Evolutionary conservation across 306 rosid species (phyloP), one percentile per base, ranked within the genome.

Genomic region (Cicer pinnatifidum): DNA sequence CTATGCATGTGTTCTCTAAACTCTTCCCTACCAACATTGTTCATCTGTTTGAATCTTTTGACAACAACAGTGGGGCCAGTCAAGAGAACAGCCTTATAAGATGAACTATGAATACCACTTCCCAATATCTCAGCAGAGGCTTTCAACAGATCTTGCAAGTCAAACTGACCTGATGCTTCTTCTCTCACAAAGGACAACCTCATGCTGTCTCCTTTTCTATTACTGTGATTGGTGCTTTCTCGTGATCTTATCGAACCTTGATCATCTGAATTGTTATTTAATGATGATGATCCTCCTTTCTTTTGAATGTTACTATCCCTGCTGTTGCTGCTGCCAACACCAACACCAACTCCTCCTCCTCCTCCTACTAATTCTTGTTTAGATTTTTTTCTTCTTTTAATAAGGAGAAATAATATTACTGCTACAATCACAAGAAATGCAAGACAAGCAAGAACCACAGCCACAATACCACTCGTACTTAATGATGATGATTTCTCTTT

Each of bases 81-180:
- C 35, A 44, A 0, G 78, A 94, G 5, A 17, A 75, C 81, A 20
- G 96, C 97, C 85, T 89, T 94, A 74, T 94, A 94, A 38, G 97
- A 87, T 46, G 97, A 91, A 41, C 97, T 96, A 65, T 79, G 84
- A 75, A 60, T 78, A 7, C 97, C 93, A 72, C 96, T 88, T 0
- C 99, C 97, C 69, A 94, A 80, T 54, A 91, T 85, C 83, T 94
- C 90, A 23, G 99, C 97, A 7, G 95, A 83, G 58, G 99, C 95
- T 67, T 50, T 86, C 9, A 94, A 79, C 70, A 94, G 78, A 61
- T 94, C 99, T 23, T 86, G 87, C 84, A 91, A 64, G 51, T 87
- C 89, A 69, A 94, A 91, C 60, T 9, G 81, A 63, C 82, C 88
- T n/a, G 53, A 66, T 66, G 78, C 46, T 8, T 88, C 90, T n/a